A percentile compares a stretch with the other conserved stretches of the same genome.
phyloP scores from a whole-genome alignment of 495 filamentous ascomycete genomes.

The Hyaloscypha hepaticicola region DNA sequence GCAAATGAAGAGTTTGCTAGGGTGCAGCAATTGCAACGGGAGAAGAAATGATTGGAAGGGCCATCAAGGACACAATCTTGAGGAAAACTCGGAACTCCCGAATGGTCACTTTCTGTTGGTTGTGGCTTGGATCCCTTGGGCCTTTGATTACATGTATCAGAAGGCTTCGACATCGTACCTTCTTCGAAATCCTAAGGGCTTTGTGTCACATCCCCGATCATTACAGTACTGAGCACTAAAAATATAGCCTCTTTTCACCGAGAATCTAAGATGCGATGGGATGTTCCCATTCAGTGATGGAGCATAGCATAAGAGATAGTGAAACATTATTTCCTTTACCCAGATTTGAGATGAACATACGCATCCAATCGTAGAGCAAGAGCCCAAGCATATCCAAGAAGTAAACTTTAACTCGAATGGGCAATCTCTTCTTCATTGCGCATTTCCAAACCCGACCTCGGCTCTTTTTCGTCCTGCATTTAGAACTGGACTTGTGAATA shows the following conservation, averaged over 20 bases:
- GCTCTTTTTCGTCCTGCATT: neutral
- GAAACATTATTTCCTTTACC: constrained; percentile 1
- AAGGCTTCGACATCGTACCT: neutral
- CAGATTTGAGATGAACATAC: neutral
- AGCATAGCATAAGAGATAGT: neutral
- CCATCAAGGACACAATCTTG: neutral
- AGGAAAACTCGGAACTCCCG: neutral
- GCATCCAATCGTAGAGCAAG: neutral
- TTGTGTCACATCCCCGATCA: neutral
- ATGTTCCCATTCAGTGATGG: neutral
- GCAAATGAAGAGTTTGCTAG: neutral
- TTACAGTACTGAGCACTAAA: neutral
- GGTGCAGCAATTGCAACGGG: neutral
- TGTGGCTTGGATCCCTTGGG: neutral
- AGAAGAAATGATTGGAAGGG: neutral
- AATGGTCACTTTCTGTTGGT: neutral
- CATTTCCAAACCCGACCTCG: too few species aligned
- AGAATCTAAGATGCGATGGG: neutral
- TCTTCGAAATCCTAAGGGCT: constrained; percentile 4
- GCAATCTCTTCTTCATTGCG: neutral
- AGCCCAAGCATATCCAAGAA: neutral
- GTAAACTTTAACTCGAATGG: neutral
- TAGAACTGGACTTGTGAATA: neutral
- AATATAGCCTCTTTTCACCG: neutral
- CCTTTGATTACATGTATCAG: neutral